Evolutionary conservation across 495 filamentous ascomycete genomes (phyloP).

Genomic region (Parathielavia hyrcaniae): DNA sequence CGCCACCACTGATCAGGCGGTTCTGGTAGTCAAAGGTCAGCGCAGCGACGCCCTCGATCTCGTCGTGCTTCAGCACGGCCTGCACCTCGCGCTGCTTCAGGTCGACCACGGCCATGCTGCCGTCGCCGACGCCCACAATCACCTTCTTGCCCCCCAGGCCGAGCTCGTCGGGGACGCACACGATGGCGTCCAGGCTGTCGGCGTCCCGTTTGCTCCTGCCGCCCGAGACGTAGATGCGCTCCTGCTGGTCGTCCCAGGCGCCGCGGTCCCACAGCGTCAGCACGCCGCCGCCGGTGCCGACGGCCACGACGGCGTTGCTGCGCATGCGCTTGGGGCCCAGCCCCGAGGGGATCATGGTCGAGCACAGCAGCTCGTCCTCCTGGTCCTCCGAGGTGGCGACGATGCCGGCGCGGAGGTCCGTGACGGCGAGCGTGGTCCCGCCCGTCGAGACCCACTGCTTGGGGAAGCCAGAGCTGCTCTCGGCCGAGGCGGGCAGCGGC

Average conservation of each 20-base stretch:
- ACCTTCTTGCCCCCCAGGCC: conserved; percentile 58
- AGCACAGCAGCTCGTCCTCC: conserved; percentile 83
- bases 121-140: conserved; percentile 71
- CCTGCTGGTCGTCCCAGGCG: conserved; percentile 89
- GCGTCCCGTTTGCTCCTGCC: conserved; percentile 51
- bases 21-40: conserved; percentile 77
- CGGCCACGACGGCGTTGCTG: conserved; percentile 67
- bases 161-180: conserved; percentile 58
- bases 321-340: conserved; percentile 51
- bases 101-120: conserved; percentile 46
- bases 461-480: conserved; percentile 74
- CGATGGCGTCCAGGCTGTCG: conserved; percentile 67
- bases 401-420: conserved; percentile 76
- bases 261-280: conserved; percentile 91
- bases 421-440: conserved; percentile 80
- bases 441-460: conserved; percentile 93
- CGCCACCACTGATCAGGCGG: conserved; percentile 80
- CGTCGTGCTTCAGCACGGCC: conserved; percentile 62
- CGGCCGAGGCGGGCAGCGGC: conserved; percentile 67
- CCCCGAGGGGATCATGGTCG: conserved; percentile 63
- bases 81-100: conserved; percentile 38
- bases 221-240: conserved; percentile 67
- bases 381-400: conserved; percentile 85
- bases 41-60: conserved; percentile 71
- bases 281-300: conserved; percentile 73